Conservation (phyloP, 1,139 yeast genomes). For the Blastobotrys proliferans region DNA sequence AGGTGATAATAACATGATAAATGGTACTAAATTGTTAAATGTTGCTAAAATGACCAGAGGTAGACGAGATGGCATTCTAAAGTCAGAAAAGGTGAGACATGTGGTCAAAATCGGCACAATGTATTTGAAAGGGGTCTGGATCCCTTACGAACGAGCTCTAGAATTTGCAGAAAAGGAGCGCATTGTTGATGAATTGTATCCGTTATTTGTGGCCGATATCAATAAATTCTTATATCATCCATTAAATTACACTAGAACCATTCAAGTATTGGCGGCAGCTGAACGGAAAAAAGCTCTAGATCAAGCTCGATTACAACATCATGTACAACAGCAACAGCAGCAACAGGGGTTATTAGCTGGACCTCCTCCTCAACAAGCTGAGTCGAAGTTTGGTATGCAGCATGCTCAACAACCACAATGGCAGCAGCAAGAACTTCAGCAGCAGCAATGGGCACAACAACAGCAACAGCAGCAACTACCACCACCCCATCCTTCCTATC, state of each 20-base stretch:
- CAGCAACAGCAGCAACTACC: constrained; percentile 13
- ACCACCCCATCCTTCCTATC: constrained; percentile 3
- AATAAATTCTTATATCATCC: constrained; percentile 39
- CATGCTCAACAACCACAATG: neutral
- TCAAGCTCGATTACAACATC: constrained; percentile 22
- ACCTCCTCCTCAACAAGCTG: constrained; percentile 2
- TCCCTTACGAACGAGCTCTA: constrained; percentile 86
- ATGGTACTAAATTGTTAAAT: constrained; percentile 86
- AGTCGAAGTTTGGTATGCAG: too few species aligned
- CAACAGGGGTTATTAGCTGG: constrained; percentile 3
- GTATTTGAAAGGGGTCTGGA: constrained; percentile 97
- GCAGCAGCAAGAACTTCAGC: constrained; percentile 8
- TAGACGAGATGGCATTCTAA: constrained; percentile 84
- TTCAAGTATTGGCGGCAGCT: constrained; percentile 38
- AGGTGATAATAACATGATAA: constrained; percentile 87
- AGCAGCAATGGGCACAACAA: constrained; percentile 13
- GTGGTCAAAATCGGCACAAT: constrained; percentile 93
- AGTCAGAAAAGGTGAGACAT: constrained; percentile 79
- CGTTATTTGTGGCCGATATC: constrained; percentile 82
- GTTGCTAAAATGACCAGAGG: constrained; percentile 94
- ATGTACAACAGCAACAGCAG: constrained; percentile 17
- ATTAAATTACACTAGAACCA: constrained; percentile 34
- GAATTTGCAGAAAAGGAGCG: constrained; percentile 85
- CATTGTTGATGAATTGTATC: constrained; percentile 76
- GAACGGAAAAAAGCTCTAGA: constrained; percentile 31